Evolutionary conservation across 352 stramenopile species (phyloP), one percentile per base, ranked within the genome.

Genomic region (Phytophthora constricta): DNA sequence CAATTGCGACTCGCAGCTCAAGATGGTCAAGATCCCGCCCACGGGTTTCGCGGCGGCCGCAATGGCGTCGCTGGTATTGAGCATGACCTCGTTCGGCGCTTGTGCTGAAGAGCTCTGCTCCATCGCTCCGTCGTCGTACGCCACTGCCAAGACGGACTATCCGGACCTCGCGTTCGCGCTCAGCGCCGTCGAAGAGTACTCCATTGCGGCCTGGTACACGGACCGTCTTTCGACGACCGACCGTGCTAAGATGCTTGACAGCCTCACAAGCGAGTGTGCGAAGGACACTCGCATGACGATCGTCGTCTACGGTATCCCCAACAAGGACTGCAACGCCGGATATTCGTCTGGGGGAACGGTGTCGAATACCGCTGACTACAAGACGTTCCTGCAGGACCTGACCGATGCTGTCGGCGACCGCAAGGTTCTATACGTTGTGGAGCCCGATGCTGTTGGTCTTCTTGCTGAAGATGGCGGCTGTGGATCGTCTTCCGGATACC

Each of bases 271-370:
- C 7, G 47, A 71, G 8, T 87, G 80, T 27, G 51, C 61, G 3
- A 60, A 76, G 13, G 72, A 72, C 26, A 66, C 67, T 3, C 69
- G 77, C 3, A 58, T 86, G 25, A 86, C 39, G 3, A 68, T 93
- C 39, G 77, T 88, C 11, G 80, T 94, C 3, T 92, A 94, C 53
- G 86, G 79, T 16, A 68, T 94, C 34, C 86, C 86, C 31, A 83
- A 84, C 64, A 94, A 94, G 65, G 86, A 94, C 62, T 94, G 86
- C 59, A 62, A 71, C n/a, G 74, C 70, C 16, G 67, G 70, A 2
- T 77, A 77, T n/a, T 93, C 85, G 39, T 73, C 60, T 1, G 70
- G 48, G 0, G 72, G 71, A 23, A 74, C 50, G 10, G 76, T 88
- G 45, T 65, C 63, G 26, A 87, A 70, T 46, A 70, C 74, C 0